phyloP scores from a whole-genome alignment of 805 yeast genomes.

The Nakazawaea peltata region DNA sequence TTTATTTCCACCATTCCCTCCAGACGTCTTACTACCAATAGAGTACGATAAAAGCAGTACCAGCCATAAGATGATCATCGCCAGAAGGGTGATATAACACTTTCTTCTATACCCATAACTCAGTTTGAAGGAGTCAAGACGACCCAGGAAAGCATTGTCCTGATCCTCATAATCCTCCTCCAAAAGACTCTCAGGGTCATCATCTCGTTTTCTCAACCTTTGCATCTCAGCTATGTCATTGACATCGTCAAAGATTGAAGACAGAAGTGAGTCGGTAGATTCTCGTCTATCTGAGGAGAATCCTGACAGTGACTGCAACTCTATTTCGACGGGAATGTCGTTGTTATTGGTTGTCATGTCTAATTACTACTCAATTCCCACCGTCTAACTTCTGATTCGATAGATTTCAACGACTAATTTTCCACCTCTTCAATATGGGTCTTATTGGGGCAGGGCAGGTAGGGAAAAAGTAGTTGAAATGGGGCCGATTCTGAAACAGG shows the following conservation, averaged over 20 bases:
- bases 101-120: slow-evolving; percentile 3
- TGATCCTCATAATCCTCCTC: not conserved
- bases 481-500: too few relatives aligned
- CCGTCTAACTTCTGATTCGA: too few relatives aligned
- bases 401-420: too few relatives aligned
- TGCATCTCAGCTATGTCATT: slow-evolving; percentile 20
- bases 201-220: slow-evolving; percentile 9
- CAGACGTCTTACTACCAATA: slow-evolving; percentile 1
- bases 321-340: slow-evolving; percentile 2
- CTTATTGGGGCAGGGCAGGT: too few relatives aligned
- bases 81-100: slow-evolving; percentile 10
- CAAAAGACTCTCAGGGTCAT: too few relatives aligned
- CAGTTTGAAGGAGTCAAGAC: not conserved
- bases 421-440: too few relatives aligned
- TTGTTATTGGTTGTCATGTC: not conserved
- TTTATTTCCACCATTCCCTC: too few relatives aligned
- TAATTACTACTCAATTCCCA: too few relatives aligned
- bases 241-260: slow-evolving; percentile 12
- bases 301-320: slow-evolving; percentile 4
- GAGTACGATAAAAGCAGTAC: slow-evolving; percentile 17
- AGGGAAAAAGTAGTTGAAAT: too few relatives aligned
- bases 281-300: not conserved
- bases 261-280: slow-evolving; percentile 3
- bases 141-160: not conserved
- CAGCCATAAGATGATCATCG: slow-evolving; percentile 20